Conservation (phyloP, 2,329 filamentous ascomycete genomes). For the Madurella fahalii region DNA sequence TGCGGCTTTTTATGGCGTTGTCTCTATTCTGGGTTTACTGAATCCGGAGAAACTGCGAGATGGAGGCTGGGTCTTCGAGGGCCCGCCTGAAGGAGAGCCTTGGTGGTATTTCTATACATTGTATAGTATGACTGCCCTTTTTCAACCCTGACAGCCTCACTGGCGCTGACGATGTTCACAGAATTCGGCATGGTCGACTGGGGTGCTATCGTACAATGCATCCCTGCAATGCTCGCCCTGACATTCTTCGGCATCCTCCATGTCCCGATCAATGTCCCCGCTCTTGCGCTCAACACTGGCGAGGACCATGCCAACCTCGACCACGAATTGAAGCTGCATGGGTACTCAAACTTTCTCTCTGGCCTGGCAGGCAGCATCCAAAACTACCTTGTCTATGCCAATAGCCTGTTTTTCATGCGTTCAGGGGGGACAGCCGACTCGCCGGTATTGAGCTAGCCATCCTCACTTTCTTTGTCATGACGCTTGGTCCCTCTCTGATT, state of each 20-base stretch:
- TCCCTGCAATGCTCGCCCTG: constrained; percentile 92
- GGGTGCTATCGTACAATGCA: constrained; percentile 74
- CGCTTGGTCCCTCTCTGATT: constrained; percentile 81
- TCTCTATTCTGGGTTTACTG: constrained; percentile 64
- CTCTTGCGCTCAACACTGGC: constrained; percentile 81
- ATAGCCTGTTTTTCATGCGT: constrained; percentile 93
- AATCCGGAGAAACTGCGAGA: constrained; percentile 63
- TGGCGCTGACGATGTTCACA: constrained; percentile 34
- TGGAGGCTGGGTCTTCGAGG: constrained; percentile 86
- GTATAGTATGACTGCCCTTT: constrained; percentile 63
- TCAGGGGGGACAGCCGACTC: constrained; percentile 80
- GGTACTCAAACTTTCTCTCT: constrained; percentile 86
- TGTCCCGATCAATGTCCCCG: constrained; percentile 96
- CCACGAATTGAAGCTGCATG: constrained; percentile 86
- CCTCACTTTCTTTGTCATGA: constrained; percentile 75
- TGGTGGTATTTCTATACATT: constrained; percentile 98
- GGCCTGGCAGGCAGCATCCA: constrained; percentile 84
- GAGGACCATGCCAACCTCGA: constrained; percentile 92
- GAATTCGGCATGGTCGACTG: constrained; percentile 80
- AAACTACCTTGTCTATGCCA: constrained; percentile 97
- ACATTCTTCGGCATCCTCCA: constrained; percentile 98
- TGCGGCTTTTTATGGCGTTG: constrained; percentile 71
- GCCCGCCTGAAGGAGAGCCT: constrained; percentile 76
- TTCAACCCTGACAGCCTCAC: neutral
- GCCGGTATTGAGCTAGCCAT: constrained; percentile 81